phyloP scores from a whole-genome alignment of 164 flowering plant genomes.

The Annona squamosa region DNA sequence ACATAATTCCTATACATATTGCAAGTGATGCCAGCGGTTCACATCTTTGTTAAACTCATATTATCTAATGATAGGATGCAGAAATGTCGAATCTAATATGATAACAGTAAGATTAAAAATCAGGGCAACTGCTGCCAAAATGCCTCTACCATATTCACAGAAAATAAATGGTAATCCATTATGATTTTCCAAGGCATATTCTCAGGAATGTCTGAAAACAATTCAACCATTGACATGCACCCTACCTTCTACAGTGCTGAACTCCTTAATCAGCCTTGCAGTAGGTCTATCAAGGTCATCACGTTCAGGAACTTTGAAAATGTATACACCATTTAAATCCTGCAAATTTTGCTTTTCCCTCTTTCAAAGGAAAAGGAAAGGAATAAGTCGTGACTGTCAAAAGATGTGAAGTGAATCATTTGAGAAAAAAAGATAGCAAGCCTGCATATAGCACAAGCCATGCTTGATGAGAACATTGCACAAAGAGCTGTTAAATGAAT shows the following conservation, averaged over 20 bases:
- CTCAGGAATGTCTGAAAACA: not conserved
- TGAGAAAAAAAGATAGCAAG: not conserved
- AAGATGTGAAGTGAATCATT: not conserved
- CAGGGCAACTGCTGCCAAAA: no score
- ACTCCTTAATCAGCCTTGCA: constrained; percentile 85
- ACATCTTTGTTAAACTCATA: not conserved
- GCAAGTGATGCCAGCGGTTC: not conserved
- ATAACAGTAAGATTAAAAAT: no score
- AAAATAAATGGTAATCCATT: not conserved
- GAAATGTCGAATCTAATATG: not conserved
- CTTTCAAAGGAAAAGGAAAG: constrained; percentile 35
- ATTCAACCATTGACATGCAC: not conserved
- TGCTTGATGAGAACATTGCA: not conserved
- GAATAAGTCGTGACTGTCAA: not conserved
- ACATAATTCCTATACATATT: no score
- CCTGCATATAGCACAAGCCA: not conserved
- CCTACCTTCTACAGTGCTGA: constrained; percentile 70
- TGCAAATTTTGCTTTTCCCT: constrained; percentile 87
- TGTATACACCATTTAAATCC: constrained; percentile 71
- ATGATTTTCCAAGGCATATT: not conserved
- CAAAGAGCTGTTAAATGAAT: not conserved
- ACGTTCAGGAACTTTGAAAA: constrained; percentile 64
- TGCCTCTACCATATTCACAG: no score
- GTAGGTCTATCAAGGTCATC: constrained; percentile 81
- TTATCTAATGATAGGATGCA: not conserved